These are phyloP conservation scores for Candida sp. DNA, from an alignment of 1,139 yeast genomes.

Conservation along the genomic window DNA sequence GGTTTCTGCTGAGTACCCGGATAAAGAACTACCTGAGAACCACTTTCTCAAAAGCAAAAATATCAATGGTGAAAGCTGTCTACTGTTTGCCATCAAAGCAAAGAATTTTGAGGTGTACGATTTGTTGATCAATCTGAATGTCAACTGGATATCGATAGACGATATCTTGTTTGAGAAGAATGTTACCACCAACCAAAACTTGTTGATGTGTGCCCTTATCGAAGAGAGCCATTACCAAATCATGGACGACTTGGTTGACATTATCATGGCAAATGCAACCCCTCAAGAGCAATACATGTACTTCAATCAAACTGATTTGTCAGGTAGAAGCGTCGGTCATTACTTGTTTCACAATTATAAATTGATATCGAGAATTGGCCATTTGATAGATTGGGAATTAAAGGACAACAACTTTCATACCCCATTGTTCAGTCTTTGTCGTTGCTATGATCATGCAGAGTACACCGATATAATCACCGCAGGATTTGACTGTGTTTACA, in stretches of 20 bases:
- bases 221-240: slow-evolving; percentile 51
- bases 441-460: slow-evolving; percentile 80
- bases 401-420: slow-evolving; percentile 76
- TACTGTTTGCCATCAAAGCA: slow-evolving; percentile 56
- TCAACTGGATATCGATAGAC: slow-evolving; percentile 60
- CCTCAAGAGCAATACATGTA: slow-evolving; percentile 51
- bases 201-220: slow-evolving; percentile 65
- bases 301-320: slow-evolving; percentile 52
- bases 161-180: slow-evolving; percentile 70
- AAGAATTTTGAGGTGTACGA: slow-evolving; percentile 48
- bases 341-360: slow-evolving; percentile 65
- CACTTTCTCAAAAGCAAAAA: slow-evolving; percentile 58
- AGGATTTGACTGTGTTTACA: slow-evolving; percentile 50
- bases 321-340: slow-evolving; percentile 72
- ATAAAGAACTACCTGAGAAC: slow-evolving; percentile 31
- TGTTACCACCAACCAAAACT: slow-evolving; percentile 49
- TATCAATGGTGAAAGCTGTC: slow-evolving; percentile 68
- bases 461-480: slow-evolving; percentile 55
- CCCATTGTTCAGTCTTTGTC: slow-evolving; percentile 74
- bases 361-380: slow-evolving; percentile 59
- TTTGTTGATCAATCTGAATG: slow-evolving; percentile 45
- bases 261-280: slow-evolving; percentile 47
- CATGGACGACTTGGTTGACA: slow-evolving; percentile 50
- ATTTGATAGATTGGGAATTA: slow-evolving; percentile 68
- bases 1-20: slow-evolving; percentile 20